phyloP scores from a whole-genome alignment of 1,284 basidiomycete genomes.

The Calocybe gambosa region DNA sequence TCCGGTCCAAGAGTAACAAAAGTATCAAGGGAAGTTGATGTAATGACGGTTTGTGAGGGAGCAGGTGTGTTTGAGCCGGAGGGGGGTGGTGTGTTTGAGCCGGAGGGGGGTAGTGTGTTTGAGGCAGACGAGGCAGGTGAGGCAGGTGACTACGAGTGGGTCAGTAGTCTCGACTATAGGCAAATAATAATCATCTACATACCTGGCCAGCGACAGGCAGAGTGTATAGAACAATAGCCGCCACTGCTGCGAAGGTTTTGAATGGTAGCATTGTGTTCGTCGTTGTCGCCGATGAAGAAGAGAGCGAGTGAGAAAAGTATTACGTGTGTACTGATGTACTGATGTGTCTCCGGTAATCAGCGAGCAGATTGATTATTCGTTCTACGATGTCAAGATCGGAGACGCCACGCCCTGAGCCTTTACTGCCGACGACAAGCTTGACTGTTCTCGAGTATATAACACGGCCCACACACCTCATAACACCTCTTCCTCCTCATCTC shows the following conservation, averaged over 20 bases:
- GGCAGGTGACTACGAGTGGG: conserved; percentile 3
- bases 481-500: conserved; percentile 52
- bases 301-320: no score
- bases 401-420: conserved; percentile 7
- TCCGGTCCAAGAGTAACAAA: conserved; percentile 27
- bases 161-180: background rate
- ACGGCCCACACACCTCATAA: conserved; percentile 44
- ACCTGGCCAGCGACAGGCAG: conserved; percentile 12
- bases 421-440: conserved; percentile 34
- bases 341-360: no score
- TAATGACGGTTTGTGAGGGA: conserved; percentile 27
- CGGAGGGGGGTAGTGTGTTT: conserved; percentile 3
- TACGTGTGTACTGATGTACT: no score
- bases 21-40: conserved; percentile 31
- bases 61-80: conserved; percentile 14
- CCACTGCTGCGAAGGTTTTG: conserved; percentile 1
- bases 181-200: no score
- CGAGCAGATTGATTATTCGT: no score
- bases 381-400: conserved; percentile 10
- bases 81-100: conserved; percentile 2
- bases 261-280: conserved; percentile 3
- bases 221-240: background rate
- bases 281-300: conserved; percentile 9
- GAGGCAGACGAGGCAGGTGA: conserved; percentile 4
- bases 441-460: conserved; percentile 53